Evolutionary conservation across 108 stramenopile genomes (phyloP).

Genomic region (Aurantiochytrium sp.): DNA sequence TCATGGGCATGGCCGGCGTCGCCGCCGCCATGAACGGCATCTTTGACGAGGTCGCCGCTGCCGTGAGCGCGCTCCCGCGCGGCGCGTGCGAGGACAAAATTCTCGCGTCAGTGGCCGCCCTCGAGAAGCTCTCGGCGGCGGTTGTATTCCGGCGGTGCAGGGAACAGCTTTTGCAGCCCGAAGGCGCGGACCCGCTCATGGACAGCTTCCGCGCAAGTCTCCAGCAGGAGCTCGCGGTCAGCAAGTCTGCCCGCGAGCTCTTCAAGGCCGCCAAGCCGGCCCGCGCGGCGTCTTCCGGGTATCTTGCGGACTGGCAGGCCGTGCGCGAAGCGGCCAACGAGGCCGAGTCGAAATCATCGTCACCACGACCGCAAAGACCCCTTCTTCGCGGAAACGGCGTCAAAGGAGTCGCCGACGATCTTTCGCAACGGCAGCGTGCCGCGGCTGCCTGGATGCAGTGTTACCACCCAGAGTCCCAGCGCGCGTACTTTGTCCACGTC

Average conservation of each 20-base stretch:
- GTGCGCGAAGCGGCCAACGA: neutral
- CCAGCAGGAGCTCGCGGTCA: neutral
- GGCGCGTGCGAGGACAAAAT: neutral
- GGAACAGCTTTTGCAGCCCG: neutral
- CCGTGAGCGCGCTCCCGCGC: neutral
- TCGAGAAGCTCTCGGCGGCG: neutral
- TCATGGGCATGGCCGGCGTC: neutral
- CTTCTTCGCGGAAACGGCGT: too few species aligned
- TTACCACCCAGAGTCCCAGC: neutral
- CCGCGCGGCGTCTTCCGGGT: neutral
- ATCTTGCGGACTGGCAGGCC: conserved; percentile 2
- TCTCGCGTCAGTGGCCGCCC: neutral
- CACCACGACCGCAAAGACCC: too few species aligned
- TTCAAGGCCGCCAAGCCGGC: neutral
- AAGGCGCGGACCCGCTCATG: neutral
- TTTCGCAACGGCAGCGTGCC: too few species aligned
- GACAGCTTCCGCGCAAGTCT: neutral
- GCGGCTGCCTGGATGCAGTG: neutral
- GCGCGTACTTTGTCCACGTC: neutral
- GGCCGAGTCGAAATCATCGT: too few species aligned
- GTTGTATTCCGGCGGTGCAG: neutral
- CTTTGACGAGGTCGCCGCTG: neutral
- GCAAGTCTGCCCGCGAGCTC: neutral
- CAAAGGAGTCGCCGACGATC: too few species aligned
- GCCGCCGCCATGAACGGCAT: neutral